Conservation (phyloP, 1,284 basidiomycete genomes). For the Cystobasidiaceae sp. region DNA sequence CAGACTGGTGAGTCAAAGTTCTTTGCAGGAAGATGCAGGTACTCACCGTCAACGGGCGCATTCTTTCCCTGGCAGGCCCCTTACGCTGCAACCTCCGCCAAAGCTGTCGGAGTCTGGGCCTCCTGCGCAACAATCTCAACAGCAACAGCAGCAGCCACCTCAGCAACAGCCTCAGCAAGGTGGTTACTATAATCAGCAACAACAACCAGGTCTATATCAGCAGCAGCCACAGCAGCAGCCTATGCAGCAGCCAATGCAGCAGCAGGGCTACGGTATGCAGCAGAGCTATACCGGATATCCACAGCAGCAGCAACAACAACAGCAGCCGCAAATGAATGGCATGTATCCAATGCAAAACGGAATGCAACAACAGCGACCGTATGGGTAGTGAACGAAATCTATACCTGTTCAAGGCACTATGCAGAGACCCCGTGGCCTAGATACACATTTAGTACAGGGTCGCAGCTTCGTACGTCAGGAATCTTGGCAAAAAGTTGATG, state of each 20-base stretch:
- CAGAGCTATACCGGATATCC: conserved; percentile 6
- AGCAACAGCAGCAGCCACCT: background rate
- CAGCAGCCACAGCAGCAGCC: conserved; percentile 15
- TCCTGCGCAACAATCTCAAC: conserved; percentile 4
- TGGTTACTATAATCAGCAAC: too few species aligned
- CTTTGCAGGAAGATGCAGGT: too few species aligned
- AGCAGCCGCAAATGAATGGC: conserved; percentile 23
- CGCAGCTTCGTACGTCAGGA: too few species aligned
- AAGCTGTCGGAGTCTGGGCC: conserved; percentile 10
- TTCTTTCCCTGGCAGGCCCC: too few species aligned
- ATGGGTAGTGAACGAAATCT: background rate
- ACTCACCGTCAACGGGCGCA: too few species aligned
- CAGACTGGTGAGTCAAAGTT: conserved; percentile 22
- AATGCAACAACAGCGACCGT: conserved; percentile 7
- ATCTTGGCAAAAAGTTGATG: too few species aligned
- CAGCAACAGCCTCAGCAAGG: too few species aligned
- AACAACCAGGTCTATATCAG: too few species aligned
- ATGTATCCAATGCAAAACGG: conserved; percentile 13
- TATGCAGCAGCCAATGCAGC: conserved; percentile 19
- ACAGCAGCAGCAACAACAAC: conserved; percentile 21
- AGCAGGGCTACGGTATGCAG: conserved; percentile 8
- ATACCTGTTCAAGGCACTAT: too few species aligned
- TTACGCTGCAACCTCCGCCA: conserved; percentile 22
- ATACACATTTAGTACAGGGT: too few species aligned
- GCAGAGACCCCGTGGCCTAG: too few species aligned